These are phyloP conservation scores for Rhodotorula babjevae DNA, from an alignment of 768 basidiomycete species.

Conservation along the genomic window DNA sequence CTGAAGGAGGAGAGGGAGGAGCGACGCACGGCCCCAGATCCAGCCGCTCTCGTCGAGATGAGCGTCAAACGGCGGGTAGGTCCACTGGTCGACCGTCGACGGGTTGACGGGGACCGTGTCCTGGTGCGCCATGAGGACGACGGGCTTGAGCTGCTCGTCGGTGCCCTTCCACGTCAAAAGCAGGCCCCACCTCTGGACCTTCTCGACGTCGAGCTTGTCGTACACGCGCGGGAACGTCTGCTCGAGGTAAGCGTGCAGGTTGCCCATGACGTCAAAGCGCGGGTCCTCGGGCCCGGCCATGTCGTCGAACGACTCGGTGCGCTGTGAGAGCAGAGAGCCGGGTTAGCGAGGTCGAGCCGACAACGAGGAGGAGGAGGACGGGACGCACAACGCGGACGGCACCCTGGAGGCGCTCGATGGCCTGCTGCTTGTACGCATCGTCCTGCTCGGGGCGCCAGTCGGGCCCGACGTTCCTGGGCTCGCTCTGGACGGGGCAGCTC, in stretches of 20 bases:
- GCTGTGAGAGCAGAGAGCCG: constrained; percentile 1
- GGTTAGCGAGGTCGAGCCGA: too few relatives aligned
- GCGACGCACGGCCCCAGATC: constrained; percentile 29
- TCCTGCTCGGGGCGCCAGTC: constrained; percentile 21
- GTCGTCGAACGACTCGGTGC: constrained; percentile 37
- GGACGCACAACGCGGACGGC: constrained; percentile 17
- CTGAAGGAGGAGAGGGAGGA: background rate
- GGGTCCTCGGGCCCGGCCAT: constrained; percentile 24
- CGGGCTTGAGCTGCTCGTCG: constrained; percentile 60
- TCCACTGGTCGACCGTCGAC: constrained; percentile 24
- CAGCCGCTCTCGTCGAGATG: constrained; percentile 29
- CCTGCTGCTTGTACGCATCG: constrained; percentile 4
- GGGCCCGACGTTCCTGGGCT: constrained; percentile 2
- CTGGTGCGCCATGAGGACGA: constrained; percentile 50
- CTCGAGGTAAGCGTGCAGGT: constrained; percentile 31
- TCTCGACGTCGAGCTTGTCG: constrained; percentile 57
- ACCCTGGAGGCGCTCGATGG: constrained; percentile 19
- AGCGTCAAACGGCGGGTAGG: constrained; percentile 29
- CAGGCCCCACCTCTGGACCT: constrained; percentile 72
- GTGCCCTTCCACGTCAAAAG: constrained; percentile 68
- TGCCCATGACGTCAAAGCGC: constrained; percentile 3
- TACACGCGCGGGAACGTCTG: constrained; percentile 46
- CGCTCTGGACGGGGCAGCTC: constrained; percentile 9
- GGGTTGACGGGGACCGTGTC: constrained; percentile 35
- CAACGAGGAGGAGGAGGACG: too few relatives aligned